phyloP scores from a whole-genome alignment of 2,329 filamentous ascomycete species.

The Aspergillus viridinutans region DNA sequence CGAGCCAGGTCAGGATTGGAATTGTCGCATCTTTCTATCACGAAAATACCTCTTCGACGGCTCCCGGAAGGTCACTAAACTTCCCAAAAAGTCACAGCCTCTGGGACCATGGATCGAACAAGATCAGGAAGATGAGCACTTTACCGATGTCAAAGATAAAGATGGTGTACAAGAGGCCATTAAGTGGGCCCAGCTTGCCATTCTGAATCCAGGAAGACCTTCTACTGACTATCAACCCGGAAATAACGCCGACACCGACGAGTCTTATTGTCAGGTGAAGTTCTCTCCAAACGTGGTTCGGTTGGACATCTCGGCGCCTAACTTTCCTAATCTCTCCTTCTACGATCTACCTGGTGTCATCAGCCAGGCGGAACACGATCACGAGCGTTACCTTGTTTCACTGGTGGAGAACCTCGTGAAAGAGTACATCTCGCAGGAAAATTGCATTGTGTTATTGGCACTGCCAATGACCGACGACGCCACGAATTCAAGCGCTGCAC shows the following conservation, averaged over 20 bases:
- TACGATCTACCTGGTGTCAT: slow-evolving; percentile 85
- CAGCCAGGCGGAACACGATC: slow-evolving; percentile 59
- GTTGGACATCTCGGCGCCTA: slow-evolving; percentile 68
- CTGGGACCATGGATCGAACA: slow-evolving; percentile 64
- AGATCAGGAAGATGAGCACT: slow-evolving; percentile 48
- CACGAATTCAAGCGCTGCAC: slow-evolving; percentile 67
- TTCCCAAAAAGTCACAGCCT: slow-evolving; percentile 49
- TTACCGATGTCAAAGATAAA: slow-evolving; percentile 61
- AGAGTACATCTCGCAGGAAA: slow-evolving; percentile 64
- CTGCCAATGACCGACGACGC: slow-evolving; percentile 75
- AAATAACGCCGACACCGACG: slow-evolving; percentile 34
- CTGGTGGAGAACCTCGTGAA: slow-evolving; percentile 68
- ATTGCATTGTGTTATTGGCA: slow-evolving; percentile 72
- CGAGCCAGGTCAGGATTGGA: slow-evolving; percentile 50
- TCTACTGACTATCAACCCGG: slow-evolving; percentile 54
- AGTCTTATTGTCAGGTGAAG: slow-evolving; percentile 48
- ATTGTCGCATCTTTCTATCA: slow-evolving; percentile 63
- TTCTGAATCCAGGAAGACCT: slow-evolving; percentile 62
- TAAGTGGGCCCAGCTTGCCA: slow-evolving; percentile 70
- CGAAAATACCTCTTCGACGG: slow-evolving; percentile 57
- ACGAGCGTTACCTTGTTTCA: slow-evolving; percentile 64
- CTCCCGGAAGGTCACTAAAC: slow-evolving; percentile 33
- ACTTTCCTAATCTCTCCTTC: slow-evolving; percentile 70
- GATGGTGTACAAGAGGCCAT: slow-evolving; percentile 63
- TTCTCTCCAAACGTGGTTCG: slow-evolving; percentile 81